These are phyloP conservation scores for Leccinum subgranulosum DNA, from an alignment of 768 basidiomycete species.

Conservation along the genomic window DNA sequence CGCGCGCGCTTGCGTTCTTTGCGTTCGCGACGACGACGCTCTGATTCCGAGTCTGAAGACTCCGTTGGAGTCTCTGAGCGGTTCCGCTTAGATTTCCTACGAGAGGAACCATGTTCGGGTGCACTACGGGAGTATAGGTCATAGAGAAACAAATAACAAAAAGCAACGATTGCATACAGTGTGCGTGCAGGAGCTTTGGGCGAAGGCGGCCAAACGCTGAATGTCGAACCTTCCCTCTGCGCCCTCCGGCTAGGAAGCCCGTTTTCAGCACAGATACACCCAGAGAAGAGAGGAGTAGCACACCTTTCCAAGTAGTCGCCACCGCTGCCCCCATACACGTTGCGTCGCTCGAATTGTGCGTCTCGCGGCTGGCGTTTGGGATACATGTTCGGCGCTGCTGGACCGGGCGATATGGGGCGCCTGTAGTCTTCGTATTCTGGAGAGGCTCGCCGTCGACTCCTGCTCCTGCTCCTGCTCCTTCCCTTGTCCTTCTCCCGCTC, in stretches of 20 bases:
- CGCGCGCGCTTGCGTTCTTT: slow-evolving; percentile 59
- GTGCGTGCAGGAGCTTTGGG: slow-evolving; percentile 64
- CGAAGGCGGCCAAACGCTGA: slow-evolving; percentile 80
- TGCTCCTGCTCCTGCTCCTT: slow-evolving; percentile 10
- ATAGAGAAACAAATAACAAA: not conserved
- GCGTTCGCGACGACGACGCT: slow-evolving; percentile 51
- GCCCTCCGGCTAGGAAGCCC: slow-evolving; percentile 54
- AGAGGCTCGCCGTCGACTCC: slow-evolving; percentile 42
- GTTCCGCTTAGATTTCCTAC: slow-evolving; percentile 58
- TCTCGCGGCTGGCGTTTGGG: slow-evolving; percentile 33
- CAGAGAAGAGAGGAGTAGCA: slow-evolving; percentile 13
- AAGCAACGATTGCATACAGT: slow-evolving; percentile 39
- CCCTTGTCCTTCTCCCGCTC: slow-evolving; percentile 16
- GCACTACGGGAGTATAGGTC: slow-evolving; percentile 41
- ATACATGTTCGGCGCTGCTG: slow-evolving; percentile 55
- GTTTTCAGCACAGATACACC: not conserved
- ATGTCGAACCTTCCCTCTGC: slow-evolving; percentile 55
- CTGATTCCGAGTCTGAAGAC: slow-evolving; percentile 51
- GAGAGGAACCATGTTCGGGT: slow-evolving; percentile 47
- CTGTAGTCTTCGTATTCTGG: slow-evolving; percentile 62
- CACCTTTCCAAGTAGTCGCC: slow-evolving; percentile 70
- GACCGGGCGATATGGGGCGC: slow-evolving; percentile 39
- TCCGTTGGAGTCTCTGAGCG: slow-evolving; percentile 46
- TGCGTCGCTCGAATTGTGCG: slow-evolving; percentile 17
- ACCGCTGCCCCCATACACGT: slow-evolving; percentile 32